Base-by-base conservation (phyloP, 306 rosid species). In the Ormosia semicastrata region DNA sequence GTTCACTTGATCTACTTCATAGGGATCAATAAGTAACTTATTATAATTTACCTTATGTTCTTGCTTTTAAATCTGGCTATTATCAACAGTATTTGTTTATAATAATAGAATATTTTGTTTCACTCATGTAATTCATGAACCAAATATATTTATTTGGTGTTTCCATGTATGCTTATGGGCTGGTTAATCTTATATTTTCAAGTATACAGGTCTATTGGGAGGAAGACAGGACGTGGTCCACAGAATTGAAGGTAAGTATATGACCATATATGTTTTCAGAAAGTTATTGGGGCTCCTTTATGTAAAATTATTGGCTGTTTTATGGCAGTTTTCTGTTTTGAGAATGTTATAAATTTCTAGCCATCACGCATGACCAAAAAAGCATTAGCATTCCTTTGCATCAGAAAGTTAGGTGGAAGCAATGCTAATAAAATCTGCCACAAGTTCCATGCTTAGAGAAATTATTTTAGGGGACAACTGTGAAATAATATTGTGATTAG, bases 221-320 rank as follows among this genome's bases (percentile, higher is more conserved):
- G 91, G 94, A 77, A 85, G 40, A 60, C 89, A 77, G 37, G 58
- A 75, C 76, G 70, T 75, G 59, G 83, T 91, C 77, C 88, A 85
- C 86, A 85, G 86, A 79, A 33, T 91, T 80, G 93, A 93, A 83
- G 98, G 97, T 92, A 86, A 43, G 30, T 4, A 30, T 11, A 49
- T 71, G 37, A 67, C 34, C 78, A 66, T n/a, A n/a, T n/a, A n/a
- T 62, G 49, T 47, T 60, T 65, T 34, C n/a, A 56, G 34, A 75
- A 66, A 57, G 30, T 67, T 66, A 56, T 33, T 66, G 49, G 71
- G 33, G 32, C 33, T 74, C 11, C 34, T 74, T 74, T 29, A 10
- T 47, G 30, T 54, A 54, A 47, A 81, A 72, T 57, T 73, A 13
- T 57, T 18, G 71, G 65, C 34, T 65, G 14, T 37, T 72, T 58